phyloP scores from a whole-genome alignment of 805 yeast genomes.

The Candida orba region DNA sequence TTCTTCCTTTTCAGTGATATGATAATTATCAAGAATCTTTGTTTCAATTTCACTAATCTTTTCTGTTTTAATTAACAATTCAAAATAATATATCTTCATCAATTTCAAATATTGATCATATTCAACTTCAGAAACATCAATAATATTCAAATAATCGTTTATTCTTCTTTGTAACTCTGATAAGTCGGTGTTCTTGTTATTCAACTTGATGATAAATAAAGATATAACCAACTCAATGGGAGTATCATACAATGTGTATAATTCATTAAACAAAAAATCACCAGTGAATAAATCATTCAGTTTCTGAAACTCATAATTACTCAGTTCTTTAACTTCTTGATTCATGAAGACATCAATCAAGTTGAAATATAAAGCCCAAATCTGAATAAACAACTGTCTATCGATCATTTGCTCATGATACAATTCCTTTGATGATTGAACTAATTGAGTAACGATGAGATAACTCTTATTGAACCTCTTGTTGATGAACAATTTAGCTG shows the following conservation, averaged over 20 bases:
- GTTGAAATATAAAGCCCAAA: constrained; percentile 23
- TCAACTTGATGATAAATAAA: constrained; percentile 19
- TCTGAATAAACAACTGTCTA: constrained; percentile 10
- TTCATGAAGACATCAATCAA: constrained; percentile 20
- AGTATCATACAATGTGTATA: constrained; percentile 7
- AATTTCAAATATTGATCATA: constrained; percentile 13
- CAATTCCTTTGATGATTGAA: constrained; percentile 6
- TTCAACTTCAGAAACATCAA: neutral
- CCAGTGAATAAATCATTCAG: constrained; percentile 6
- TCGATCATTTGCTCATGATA: constrained; percentile 11
- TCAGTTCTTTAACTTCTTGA: constrained; percentile 4
- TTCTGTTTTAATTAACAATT: constrained; percentile 15
- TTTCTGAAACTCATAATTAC: constrained; percentile 1
- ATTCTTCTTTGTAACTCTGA: constrained; percentile 12
- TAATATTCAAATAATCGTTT: constrained; percentile 17
- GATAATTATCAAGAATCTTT: constrained; percentile 16
- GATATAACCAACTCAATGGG: constrained; percentile 18
- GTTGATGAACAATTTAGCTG: constrained; percentile 21
- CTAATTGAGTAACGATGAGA: constrained; percentile 2
- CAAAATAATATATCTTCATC: constrained; percentile 19
- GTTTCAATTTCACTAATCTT: constrained; percentile 17
- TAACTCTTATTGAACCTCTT: constrained; percentile 19
- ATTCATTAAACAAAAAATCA: constrained; percentile 11
- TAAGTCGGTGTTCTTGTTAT: constrained; percentile 14
- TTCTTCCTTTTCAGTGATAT: constrained; percentile 10